Evolutionary conservation across 2,329 filamentous ascomycete species (phyloP), one percentile per base, ranked within the genome.

Genomic region (Curvularia sp.): DNA sequence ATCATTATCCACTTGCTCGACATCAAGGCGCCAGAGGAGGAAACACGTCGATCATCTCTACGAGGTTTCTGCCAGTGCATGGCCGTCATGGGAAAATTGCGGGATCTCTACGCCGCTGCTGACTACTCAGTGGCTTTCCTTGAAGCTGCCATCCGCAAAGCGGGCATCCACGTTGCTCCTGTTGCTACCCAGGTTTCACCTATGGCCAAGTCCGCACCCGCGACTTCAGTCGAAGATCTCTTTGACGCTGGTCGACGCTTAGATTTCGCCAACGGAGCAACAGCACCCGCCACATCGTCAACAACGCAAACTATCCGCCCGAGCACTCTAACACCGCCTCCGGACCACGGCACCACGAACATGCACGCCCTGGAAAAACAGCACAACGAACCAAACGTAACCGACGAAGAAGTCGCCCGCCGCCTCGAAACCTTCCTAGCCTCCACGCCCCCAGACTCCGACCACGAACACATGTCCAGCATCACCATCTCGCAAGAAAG

Each of bases 51-150:
- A 59, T 84, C 86, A 42, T 93, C 91, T 47, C 85, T 93, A 24
- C 86, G 89, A 57, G 91, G 92, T 20, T 97, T 97, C 80, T 90
- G 89, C 67, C 89, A 93, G 74, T 97, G 94, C 79, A 97, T 97
- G 92, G 86, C 89, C 47, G 92, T 97, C 58, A 90, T 97, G 83
- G 89, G 93, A 74, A 89, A 89, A 63, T 84, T 98, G 18, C 88
- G 93, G 38, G 92, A 97, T 71, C 91, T 93, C 30, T 97, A 98
- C 71, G 89, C 93, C 0, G 93, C 93, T 0, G 94, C 94, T n/a
- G 93, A 97, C 76, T 97, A 95, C 70, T 93, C 92, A n/a, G 94
- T 91, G 0, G 91, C 91, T 2, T 97, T 97, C 80, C 84, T 97
- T n/a, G 92, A 96, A 74, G 92, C 93, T 1, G 92, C 93, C 0